phyloP scores from a whole-genome alignment of 805 yeast species.

The Cyberlindnera japonica region DNA sequence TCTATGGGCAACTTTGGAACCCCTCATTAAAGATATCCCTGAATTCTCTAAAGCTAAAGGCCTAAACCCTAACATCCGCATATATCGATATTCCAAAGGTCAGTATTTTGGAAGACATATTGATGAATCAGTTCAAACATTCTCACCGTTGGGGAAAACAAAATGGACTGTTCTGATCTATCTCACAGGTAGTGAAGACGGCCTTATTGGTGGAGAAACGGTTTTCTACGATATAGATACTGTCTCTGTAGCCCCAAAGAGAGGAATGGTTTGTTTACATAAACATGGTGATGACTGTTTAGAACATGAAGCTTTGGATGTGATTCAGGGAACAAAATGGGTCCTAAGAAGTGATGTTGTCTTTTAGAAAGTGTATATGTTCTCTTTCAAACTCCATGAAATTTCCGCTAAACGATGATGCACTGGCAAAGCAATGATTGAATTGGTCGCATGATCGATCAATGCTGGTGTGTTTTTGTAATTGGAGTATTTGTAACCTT shows the following conservation, averaged over 20 bases:
- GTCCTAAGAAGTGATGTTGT: constrained; percentile 49
- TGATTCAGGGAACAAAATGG: constrained; percentile 55
- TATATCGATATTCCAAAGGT: constrained; percentile 52
- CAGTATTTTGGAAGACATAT: constrained; percentile 60
- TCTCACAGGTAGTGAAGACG: constrained; percentile 49
- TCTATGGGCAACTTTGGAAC: constrained; percentile 42
- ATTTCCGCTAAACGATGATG: constrained; percentile 3
- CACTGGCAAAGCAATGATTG: constrained; percentile 18
- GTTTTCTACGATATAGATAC: constrained; percentile 40
- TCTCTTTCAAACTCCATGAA: constrained; percentile 20
- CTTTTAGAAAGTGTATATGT: constrained; percentile 15
- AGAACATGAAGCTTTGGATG: constrained; percentile 54
- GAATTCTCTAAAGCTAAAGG: constrained; percentile 41
- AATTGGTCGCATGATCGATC: constrained; percentile 10
- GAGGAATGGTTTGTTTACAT: constrained; percentile 57
- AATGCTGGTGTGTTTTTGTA: constrained; percentile 21
- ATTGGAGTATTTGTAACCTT: constrained; percentile 16
- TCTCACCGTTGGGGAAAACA: constrained; percentile 37
- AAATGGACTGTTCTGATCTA: constrained; percentile 59
- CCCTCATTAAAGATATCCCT: no score
- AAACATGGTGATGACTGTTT: constrained; percentile 66
- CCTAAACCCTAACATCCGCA: constrained; percentile 51
- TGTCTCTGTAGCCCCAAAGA: constrained; percentile 42
- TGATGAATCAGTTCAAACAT: constrained; percentile 48
- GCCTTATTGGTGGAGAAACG: constrained; percentile 58